phyloP scores from a whole-genome alignment of 441 rosid species.

The Populus hybrid region DNA sequence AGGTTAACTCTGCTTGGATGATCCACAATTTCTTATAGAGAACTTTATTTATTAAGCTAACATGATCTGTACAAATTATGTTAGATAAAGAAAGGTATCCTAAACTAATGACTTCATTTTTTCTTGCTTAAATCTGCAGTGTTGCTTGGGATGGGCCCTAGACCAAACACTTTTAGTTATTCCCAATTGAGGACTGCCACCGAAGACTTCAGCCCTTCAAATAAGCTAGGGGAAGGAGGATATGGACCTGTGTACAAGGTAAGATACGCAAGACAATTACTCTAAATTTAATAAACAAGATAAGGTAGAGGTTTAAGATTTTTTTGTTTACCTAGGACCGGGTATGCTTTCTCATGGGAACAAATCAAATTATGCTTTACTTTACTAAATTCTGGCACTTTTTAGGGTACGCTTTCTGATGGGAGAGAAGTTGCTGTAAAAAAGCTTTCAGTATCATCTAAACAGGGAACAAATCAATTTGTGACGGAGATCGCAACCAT shows the following conservation, averaged over 20 bases:
- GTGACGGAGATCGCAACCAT: constrained; percentile 31
- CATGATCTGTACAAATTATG: neutral
- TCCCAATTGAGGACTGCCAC: constrained; percentile 29
- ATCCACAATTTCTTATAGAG: neutral
- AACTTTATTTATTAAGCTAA: neutral
- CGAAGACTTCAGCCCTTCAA: constrained; percentile 39
- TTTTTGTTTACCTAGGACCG: neutral
- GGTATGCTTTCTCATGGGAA: too few relatives aligned
- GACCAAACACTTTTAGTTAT: constrained; percentile 26
- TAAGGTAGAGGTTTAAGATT: neutral
- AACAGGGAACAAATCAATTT: constrained; percentile 29
- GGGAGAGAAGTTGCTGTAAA: constrained; percentile 22
- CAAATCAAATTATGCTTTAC: neutral
- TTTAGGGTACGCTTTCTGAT: constrained; percentile 21
- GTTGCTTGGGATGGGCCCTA: constrained; percentile 19
- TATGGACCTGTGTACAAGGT: constrained; percentile 66
- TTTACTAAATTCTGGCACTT: neutral
- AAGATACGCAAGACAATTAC: neutral
- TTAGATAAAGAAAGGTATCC: neutral
- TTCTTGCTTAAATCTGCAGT: constrained; percentile 29
- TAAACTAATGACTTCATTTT: neutral
- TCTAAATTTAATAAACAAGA: neutral
- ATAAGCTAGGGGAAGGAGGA: constrained; percentile 82
- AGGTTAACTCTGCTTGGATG: neutral
- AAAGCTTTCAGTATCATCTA: constrained; percentile 26